These are phyloP conservation scores for Dionaea muscipula DNA, from an alignment of 179 eudicot species.

Conservation along the genomic window DNA sequence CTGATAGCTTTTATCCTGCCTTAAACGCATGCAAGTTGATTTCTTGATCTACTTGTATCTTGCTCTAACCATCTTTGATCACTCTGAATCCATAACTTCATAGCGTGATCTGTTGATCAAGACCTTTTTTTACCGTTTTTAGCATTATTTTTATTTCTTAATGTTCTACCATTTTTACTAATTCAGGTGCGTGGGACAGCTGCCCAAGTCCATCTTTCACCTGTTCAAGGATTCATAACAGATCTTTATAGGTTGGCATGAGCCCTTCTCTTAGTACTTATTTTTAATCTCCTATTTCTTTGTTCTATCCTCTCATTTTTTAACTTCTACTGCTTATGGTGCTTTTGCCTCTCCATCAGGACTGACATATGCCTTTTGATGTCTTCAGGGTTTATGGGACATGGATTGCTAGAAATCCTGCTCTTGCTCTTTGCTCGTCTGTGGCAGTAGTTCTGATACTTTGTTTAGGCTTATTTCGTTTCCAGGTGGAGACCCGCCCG, in stretches of 20 bases:
- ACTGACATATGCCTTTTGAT: constrained; percentile 6
- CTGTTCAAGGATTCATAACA: constrained; percentile 75
- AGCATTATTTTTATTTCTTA: background rate
- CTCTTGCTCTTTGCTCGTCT: constrained; percentile 59
- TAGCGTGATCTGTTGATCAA: too few relatives aligned
- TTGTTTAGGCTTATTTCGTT: constrained; percentile 70
- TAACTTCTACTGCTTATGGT: background rate
- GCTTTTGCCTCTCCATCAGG: constrained; percentile 8
- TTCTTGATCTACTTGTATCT: too few relatives aligned
- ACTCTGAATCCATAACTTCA: too few relatives aligned
- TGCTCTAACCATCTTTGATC: too few relatives aligned
- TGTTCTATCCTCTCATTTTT: constrained; percentile 2
- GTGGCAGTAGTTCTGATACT: constrained; percentile 55
- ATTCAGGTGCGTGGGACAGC: constrained; percentile 22
- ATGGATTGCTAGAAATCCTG: constrained; percentile 90
- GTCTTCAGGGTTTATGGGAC: constrained; percentile 75
- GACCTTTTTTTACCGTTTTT: too few relatives aligned
- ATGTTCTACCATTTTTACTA: background rate
- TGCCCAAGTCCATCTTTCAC: constrained; percentile 40
- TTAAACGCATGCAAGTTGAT: too few relatives aligned
- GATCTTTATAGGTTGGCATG: constrained; percentile 56
- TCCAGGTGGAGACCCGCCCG: constrained; percentile 89
- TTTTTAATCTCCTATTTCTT: background rate
- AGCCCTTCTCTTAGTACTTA: background rate
- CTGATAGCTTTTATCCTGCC: too few relatives aligned